Evolutionary conservation across 306 rosid species (phyloP).

Genomic region (Glycine latifolia): DNA sequence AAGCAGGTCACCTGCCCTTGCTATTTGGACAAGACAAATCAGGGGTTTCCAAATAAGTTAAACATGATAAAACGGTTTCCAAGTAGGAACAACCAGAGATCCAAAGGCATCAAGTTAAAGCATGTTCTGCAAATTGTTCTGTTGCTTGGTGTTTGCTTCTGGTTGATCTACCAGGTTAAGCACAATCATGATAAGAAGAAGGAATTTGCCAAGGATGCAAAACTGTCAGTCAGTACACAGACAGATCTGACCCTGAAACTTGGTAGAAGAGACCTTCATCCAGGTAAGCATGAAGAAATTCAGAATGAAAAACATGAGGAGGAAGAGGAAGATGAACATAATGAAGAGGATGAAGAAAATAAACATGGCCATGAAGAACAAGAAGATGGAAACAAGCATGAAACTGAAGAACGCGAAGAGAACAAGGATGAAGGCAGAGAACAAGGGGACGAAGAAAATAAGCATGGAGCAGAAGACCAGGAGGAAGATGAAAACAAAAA

Average conservation of each 20-base stretch:
- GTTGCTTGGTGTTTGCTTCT: slow-evolving; percentile 87
- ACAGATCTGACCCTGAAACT: slow-evolving; percentile 56
- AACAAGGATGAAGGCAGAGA: slow-evolving; percentile 52
- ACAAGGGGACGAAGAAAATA: slow-evolving; percentile 58
- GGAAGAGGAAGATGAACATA: slow-evolving; percentile 74
- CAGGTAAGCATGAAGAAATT: slow-evolving; percentile 51
- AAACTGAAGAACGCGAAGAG: slow-evolving; percentile 48
- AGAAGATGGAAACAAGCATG: slow-evolving; percentile 51
- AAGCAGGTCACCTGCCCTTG: slow-evolving; percentile 48
- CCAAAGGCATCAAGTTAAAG: slow-evolving; percentile 81
- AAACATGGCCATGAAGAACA: slow-evolving; percentile 57
- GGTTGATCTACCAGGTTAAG: slow-evolving; percentile 96
- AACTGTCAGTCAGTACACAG: slow-evolving; percentile 37
- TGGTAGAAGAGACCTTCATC: slow-evolving; percentile 84
- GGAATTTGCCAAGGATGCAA: slow-evolving; percentile 63
- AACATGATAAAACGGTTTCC: slow-evolving; percentile 77
- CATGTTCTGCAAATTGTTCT: slow-evolving; percentile 80
- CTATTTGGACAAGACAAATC: slow-evolving; percentile 41
- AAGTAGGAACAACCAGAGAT: slow-evolving; percentile 67
- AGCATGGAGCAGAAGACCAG: slow-evolving; percentile 55
- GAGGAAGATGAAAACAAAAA: slow-evolving; percentile 66
- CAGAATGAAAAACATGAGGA: slow-evolving; percentile 63
- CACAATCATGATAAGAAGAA: slow-evolving; percentile 91
- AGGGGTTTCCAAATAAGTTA: slow-evolving; percentile 44
- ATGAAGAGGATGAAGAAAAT: slow-evolving; percentile 62